Base-by-base conservation (phyloP, 164 flowering plant genomes). In the Annona squamosa region DNA sequence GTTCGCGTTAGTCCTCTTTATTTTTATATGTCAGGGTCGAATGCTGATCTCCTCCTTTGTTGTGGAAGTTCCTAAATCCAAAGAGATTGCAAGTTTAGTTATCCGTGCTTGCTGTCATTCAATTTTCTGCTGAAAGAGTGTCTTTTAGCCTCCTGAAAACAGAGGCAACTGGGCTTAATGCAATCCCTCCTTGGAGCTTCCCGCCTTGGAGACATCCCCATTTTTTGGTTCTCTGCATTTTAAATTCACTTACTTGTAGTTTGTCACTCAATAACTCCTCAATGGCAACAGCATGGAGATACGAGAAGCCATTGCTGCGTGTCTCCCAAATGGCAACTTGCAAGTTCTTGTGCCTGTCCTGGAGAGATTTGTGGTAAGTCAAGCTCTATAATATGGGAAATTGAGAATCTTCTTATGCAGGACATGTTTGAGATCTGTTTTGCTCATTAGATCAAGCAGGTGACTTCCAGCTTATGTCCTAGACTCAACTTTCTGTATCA, bases 311-410 rank as follows among this genome's bases (percentile, higher is more conserved):
- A 95, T 95, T 68, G 84, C 92, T 47, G 76, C 78, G 65, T 85
- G 81, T 80, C 94, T 95, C 46, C 98, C 98, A 3, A 81, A 91
- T 46, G 80, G 77, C 73, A 95, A 83, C 46, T 74, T 95, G 83
- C 75, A 84, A 74, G 79, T 85, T 74, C 90, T 95, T 52, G 95
- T 95, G 13, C 99, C 99, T 42, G 99, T 95, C 16, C 79, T 92
- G 82, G 99, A 95, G 81, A 86, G 93, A 87, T 95, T 95, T 82
- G 89, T 95, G 94, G 99, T 95, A 89, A 66, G 91, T 77, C 43
- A 19, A 16, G 17, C 5, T 37, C 4, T 13, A 16, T 46, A 13
- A 2, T 4, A 70, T 41, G 13, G 18, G n/a, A 17, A 42, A 45
- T 45, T 16, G 16, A 12, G 71, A 46, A 12, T 68, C 46, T 17